Percentiles rank a stretch among this genome's conserved stretches.
Conservation (phyloP, 2,329 filamentous ascomycete genomes). For the Juglanconis oblonga region DNA sequence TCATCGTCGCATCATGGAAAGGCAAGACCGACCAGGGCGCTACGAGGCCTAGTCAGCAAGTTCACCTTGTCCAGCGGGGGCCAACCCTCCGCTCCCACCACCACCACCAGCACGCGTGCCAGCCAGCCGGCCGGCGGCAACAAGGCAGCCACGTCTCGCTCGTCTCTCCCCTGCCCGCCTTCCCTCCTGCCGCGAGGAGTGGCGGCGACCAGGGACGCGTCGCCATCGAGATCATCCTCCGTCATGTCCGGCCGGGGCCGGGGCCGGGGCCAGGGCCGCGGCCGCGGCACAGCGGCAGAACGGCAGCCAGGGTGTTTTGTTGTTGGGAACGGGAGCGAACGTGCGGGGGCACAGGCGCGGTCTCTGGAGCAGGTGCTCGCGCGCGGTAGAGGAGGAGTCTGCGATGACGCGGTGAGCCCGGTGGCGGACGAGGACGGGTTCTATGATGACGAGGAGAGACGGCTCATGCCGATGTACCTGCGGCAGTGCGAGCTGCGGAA, state of each 20-base stretch:
- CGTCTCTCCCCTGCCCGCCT: constrained; percentile 4
- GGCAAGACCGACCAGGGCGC: neutral
- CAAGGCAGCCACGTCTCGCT: neutral
- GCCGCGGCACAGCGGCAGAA: too few species aligned
- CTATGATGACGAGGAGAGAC: constrained; percentile 23
- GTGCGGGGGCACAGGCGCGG: too few species aligned
- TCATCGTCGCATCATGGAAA: too few species aligned
- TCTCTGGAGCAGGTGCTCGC: too few species aligned
- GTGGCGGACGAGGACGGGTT: constrained; percentile 18
- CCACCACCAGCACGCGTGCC: neutral
- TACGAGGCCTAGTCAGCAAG: neutral
- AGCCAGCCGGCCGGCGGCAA: neutral
- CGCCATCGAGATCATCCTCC: neutral
- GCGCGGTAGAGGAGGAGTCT: constrained; percentile 17
- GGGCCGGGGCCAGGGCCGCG: neutral
- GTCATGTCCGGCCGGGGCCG: neutral
- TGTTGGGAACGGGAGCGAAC: too few species aligned
- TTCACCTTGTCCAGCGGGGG: neutral
- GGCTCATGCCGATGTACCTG: constrained; percentile 26
- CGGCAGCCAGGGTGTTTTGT: too few species aligned
- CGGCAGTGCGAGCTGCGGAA: constrained; percentile 17
- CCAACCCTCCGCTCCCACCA: neutral
- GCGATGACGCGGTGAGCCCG: constrained; percentile 8
- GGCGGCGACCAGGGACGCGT: neutral
- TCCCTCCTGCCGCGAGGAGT: neutral